Evolutionary conservation across 352 stramenopile species (phyloP).

Genomic region (Phytophthora foliorum): DNA sequence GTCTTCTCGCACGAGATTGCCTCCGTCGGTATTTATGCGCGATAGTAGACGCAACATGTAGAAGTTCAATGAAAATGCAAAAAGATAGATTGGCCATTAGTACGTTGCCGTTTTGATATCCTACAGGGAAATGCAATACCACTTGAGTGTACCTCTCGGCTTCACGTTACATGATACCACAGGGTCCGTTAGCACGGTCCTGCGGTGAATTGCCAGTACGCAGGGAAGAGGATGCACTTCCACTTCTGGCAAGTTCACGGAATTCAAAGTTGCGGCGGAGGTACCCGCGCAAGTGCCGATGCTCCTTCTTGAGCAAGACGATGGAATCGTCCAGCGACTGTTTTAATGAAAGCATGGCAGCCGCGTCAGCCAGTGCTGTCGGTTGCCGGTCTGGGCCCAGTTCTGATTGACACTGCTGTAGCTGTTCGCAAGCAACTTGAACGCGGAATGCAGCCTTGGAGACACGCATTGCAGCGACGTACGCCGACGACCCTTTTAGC

Average conservation of each 20-base stretch:
- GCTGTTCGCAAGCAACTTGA: conserved; percentile 76
- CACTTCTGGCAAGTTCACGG: conserved; percentile 34
- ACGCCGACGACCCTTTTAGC: conserved; percentile 84
- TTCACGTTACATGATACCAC: conserved; percentile 43
- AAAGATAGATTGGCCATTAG: conserved; percentile 33
- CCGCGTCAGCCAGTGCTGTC: conserved; percentile 22
- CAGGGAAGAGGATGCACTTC: conserved; percentile 27
- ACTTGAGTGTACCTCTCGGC: too few species aligned
- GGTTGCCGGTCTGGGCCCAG: conserved; percentile 31
- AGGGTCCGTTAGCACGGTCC: conserved; percentile 39
- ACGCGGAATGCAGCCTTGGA: conserved; percentile 87
- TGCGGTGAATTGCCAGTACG: conserved; percentile 20
- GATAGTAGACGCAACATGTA: background rate
- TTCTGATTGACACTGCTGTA: conserved; percentile 55
- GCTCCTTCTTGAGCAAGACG: conserved; percentile 66
- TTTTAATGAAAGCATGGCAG: conserved; percentile 31
- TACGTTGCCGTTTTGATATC: conserved; percentile 33
- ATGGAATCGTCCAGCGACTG: conserved; percentile 41
- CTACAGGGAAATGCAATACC: conserved; percentile 29
- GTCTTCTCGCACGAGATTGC: conserved; percentile 89
- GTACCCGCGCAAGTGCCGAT: conserved; percentile 73
- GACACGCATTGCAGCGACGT: conserved; percentile 78
- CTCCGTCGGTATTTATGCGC: conserved; percentile 56
- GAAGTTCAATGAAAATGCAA: conserved; percentile 25
- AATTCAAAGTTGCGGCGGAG: conserved; percentile 88